Percentiles rank a stretch among this genome's conserved stretches.
phyloP scores from a whole-genome alignment of 1,284 basidiomycete species.

The Cerrena zonata region DNA sequence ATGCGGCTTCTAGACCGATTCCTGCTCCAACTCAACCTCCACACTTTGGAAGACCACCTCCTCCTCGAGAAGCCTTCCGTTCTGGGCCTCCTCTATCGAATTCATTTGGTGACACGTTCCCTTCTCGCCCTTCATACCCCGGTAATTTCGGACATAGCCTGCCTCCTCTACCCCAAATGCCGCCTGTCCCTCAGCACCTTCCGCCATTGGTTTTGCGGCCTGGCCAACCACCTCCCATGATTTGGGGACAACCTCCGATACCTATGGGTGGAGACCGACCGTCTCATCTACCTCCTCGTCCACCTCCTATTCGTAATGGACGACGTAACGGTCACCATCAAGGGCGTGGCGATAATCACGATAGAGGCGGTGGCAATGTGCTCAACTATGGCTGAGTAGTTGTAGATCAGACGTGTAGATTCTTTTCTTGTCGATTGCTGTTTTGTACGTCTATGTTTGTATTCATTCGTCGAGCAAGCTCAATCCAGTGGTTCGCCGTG shows the following conservation, averaged over 20 bases:
- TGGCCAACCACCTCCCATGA: conserved; percentile 17
- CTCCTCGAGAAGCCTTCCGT: conserved; percentile 26
- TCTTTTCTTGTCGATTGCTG: too few species aligned
- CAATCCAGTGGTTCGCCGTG: too few species aligned
- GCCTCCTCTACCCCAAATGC: not conserved
- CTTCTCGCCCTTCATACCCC: not conserved
- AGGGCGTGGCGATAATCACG: conserved; percentile 14
- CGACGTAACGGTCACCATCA: conserved; percentile 13
- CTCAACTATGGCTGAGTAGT: conserved; percentile 32
- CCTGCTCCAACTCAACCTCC: conserved; percentile 18
- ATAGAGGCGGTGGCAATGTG: conserved; percentile 17
- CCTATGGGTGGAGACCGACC: conserved; percentile 13
- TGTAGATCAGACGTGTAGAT: not conserved
- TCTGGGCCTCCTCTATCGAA: conserved; percentile 15
- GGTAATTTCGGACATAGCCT: not conserved
- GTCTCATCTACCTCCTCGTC: conserved; percentile 24
- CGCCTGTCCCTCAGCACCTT: conserved; percentile 9
- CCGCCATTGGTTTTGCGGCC: conserved; percentile 13
- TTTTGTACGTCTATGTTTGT: too few species aligned
- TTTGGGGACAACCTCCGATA: conserved; percentile 13
- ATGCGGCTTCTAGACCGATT: conserved; percentile 17
- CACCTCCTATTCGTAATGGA: conserved; percentile 18
- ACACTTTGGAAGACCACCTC: conserved; percentile 21
- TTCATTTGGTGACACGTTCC: conserved; percentile 1
- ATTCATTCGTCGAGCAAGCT: too few species aligned